Conservation (phyloP, 139 green algal genomes). For the Coelastrella sp. region DNA sequence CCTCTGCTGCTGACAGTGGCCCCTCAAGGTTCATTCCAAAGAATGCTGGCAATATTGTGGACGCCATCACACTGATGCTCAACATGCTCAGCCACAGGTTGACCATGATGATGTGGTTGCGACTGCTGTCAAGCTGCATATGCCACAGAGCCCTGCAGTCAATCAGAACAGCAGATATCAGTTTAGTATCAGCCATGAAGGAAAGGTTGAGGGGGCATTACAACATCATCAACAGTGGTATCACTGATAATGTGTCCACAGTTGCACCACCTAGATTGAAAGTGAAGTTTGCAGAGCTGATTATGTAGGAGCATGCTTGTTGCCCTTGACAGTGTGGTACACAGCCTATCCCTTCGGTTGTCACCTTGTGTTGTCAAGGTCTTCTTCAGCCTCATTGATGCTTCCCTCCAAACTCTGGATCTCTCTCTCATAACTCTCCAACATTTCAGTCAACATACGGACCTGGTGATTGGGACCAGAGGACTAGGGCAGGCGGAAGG, state of each 20-base stretch:
- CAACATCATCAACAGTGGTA: no score
- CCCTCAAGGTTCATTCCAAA: conserved; percentile 67
- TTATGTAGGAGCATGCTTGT: not conserved
- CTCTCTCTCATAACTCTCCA: conserved; percentile 58
- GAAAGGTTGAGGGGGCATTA: no score
- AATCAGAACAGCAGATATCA: not conserved
- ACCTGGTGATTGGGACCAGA: conserved; percentile 19
- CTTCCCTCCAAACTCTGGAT: conserved; percentile 57
- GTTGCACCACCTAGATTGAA: no score
- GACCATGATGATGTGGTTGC: conserved; percentile 71
- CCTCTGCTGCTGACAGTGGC: conserved; percentile 29
- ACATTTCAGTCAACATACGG: conserved; percentile 47
- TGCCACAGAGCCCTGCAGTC: conserved; percentile 21
- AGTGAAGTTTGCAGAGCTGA: not conserved
- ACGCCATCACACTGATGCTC: conserved; percentile 54
- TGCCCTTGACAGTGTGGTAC: not conserved
- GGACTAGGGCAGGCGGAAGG: not conserved
- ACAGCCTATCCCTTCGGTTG: not conserved
- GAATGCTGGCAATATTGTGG: conserved; percentile 49
- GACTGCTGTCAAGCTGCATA: conserved; percentile 56
- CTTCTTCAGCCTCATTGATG: conserved; percentile 61
- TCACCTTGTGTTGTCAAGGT: conserved; percentile 60
- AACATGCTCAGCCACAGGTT: conserved; percentile 63
- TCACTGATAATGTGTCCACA: no score
- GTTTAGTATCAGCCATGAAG: not conserved